Conservation (phyloP, 208 protist genomes). For the Trypanosoma congolense region DNA sequence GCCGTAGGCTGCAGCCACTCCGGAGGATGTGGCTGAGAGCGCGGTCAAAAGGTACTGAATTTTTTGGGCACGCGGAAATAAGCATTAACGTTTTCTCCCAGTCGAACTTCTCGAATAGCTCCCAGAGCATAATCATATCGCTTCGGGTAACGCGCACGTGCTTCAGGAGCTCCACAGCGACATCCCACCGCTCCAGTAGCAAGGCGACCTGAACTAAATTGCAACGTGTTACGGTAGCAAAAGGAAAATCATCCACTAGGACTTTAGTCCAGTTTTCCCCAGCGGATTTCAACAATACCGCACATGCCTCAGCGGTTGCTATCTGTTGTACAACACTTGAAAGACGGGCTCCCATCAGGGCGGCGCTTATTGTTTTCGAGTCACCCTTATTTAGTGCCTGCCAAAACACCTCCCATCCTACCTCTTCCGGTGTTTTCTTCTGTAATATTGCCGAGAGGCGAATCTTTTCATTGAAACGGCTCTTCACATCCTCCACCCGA, state of each 20-base stretch:
- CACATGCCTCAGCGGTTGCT: slow-evolving; percentile 80
- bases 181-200: slow-evolving; percentile 55
- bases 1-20: slow-evolving; percentile 72
- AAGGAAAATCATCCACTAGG: slow-evolving; percentile 73
- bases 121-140: slow-evolving; percentile 69
- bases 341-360: slow-evolving; percentile 50
- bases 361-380: slow-evolving; percentile 68
- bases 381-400: slow-evolving; percentile 80
- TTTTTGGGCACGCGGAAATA: slow-evolving; percentile 83
- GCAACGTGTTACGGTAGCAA: slow-evolving; percentile 73
- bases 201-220: slow-evolving; percentile 78
- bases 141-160: slow-evolving; percentile 49
- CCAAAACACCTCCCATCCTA: slow-evolving; percentile 87
- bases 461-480: slow-evolving; percentile 84
- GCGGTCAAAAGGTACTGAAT: slow-evolving; percentile 66
- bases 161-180: slow-evolving; percentile 77
- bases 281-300: slow-evolving; percentile 67
- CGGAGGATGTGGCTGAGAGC: slow-evolving; percentile 68
- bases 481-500: slow-evolving; percentile 78
- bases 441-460: slow-evolving; percentile 68
- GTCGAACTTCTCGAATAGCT: slow-evolving; percentile 60
- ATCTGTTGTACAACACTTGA: slow-evolving; percentile 46
- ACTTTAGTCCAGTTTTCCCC: slow-evolving; percentile 66
- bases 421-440: slow-evolving; percentile 66
- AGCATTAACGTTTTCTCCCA: slow-evolving; percentile 81